Evolutionary conservation across 106 monocot genomes (phyloP).

Genomic region (Triglochin maritima): DNA sequence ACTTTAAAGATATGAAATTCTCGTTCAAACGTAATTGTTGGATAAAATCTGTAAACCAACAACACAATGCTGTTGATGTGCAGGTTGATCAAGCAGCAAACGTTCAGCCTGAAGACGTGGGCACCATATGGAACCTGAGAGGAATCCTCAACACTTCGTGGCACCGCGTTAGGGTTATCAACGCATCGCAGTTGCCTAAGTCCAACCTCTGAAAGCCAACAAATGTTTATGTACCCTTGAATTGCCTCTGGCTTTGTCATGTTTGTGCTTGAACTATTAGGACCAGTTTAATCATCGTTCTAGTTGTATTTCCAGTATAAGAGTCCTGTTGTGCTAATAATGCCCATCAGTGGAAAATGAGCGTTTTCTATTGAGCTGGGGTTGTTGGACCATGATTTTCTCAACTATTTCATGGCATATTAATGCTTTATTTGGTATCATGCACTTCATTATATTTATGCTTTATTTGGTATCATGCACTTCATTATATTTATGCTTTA

Average conservation of each 20-base stretch:
- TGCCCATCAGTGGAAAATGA: neutral
- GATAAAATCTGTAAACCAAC: too few species aligned
- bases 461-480: too few species aligned
- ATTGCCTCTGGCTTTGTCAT: neutral
- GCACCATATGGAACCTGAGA: slow-evolving; percentile 24
- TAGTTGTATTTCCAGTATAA: neutral
- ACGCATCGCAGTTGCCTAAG: neutral
- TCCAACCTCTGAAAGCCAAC: slow-evolving; percentile 7
- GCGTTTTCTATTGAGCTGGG: neutral
- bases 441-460: neutral
- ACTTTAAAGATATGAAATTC: too few species aligned
- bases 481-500: neutral
- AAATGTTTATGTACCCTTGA: neutral
- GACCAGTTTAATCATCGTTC: neutral
- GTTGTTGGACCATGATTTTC: neutral
- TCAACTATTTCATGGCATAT: neutral
- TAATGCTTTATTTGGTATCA: neutral
- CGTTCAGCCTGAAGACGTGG: slow-evolving; percentile 18
- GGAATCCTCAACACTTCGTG: slow-evolving; percentile 21
- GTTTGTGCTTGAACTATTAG: neutral
- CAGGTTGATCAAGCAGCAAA: slow-evolving; percentile 17
- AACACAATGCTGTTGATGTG: neutral
- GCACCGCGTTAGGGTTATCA: slow-evolving; percentile 8
- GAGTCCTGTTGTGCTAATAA: neutral
- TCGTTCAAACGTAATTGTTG: too few species aligned